phyloP scores from a whole-genome alignment of 352 stramenopile species.

The Aphanomyces cochlioides region DNA sequence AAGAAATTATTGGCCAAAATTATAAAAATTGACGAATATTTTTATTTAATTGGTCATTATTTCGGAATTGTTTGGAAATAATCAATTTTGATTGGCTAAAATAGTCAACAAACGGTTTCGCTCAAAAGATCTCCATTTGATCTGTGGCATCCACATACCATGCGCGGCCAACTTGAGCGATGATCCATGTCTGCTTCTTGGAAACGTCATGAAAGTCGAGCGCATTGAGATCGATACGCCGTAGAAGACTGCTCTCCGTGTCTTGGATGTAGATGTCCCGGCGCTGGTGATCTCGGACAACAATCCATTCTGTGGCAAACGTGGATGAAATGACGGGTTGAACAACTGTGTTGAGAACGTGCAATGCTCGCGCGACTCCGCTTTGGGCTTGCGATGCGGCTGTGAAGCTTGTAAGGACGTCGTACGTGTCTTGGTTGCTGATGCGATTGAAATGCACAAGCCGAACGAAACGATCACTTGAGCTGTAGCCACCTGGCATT shows the following conservation, averaged over 20 bases:
- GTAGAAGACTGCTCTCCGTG: conserved; percentile 7
- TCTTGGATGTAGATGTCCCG: conserved; percentile 4
- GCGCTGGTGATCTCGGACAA: conserved; percentile 10
- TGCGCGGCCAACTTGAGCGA: neutral
- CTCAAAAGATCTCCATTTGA: too few species aligned
- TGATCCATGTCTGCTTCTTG: neutral
- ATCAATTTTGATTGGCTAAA: conserved; percentile 11
- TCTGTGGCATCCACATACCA: conserved; percentile 8
- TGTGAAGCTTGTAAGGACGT: conserved; percentile 14
- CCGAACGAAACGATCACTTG: conserved; percentile 13
- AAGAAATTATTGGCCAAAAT: neutral
- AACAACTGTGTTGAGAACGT: conserved; percentile 19
- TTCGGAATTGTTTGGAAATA: neutral
- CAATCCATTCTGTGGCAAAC: conserved; percentile 18
- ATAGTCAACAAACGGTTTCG: conserved; percentile 6
- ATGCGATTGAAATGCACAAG: conserved; percentile 5
- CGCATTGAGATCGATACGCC: conserved; percentile 10
- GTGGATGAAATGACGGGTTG: conserved; percentile 5
- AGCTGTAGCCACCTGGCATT: neutral
- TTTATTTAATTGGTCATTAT: conserved; percentile 11
- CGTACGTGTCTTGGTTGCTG: neutral
- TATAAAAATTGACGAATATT: neutral
- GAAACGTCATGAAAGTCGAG: neutral
- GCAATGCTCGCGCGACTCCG: conserved; percentile 2
- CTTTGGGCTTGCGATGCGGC: neutral